A percentile compares a stretch with the other conserved stretches of the same genome.
Conservation (phyloP, 768 basidiomycete species). For the Tulasnella calospora region DNA sequence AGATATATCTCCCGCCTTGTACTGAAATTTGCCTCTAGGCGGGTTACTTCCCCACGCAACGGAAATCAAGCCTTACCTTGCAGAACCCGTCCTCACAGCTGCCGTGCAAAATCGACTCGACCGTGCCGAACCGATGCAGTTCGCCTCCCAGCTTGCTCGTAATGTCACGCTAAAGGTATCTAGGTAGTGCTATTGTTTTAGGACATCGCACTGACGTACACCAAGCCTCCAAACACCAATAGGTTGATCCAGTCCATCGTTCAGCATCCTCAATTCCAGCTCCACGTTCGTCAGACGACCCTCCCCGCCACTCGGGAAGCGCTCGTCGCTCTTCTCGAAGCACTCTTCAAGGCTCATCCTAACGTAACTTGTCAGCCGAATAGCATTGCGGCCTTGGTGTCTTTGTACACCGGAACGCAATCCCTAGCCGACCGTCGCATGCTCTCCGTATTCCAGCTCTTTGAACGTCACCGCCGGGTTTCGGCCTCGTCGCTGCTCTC, state of each 20-base stretch:
- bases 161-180: slow-evolving; percentile 50
- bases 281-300: slow-evolving; percentile 25
- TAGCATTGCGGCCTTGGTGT: slow-evolving; percentile 71
- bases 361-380: slow-evolving; percentile 78
- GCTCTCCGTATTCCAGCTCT: slow-evolving; percentile 70
- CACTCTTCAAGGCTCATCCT: slow-evolving; percentile 71
- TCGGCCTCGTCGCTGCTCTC: slow-evolving; percentile 61
- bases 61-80: slow-evolving; percentile 51
- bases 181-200: not conserved
- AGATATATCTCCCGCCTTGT: not conserved
- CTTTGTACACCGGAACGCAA: slow-evolving; percentile 71
- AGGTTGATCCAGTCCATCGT: slow-evolving; percentile 69
- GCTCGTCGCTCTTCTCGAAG: slow-evolving; percentile 52
- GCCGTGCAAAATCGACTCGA: slow-evolving; percentile 56
- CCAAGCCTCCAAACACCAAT: slow-evolving; percentile 64
- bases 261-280: slow-evolving; percentile 57
- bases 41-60: slow-evolving; percentile 26
- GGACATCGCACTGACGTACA: not conserved
- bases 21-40: slow-evolving; percentile 20
- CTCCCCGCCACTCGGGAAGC: slow-evolving; percentile 41
- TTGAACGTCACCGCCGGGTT: slow-evolving; percentile 63
- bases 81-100: slow-evolving; percentile 65
- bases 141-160: slow-evolving; percentile 41
- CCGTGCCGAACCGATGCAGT: not conserved
- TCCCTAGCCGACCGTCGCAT: slow-evolving; percentile 59